phyloP scores from a whole-genome alignment of 495 filamentous ascomycete species.

The Neurospora sp. region DNA sequence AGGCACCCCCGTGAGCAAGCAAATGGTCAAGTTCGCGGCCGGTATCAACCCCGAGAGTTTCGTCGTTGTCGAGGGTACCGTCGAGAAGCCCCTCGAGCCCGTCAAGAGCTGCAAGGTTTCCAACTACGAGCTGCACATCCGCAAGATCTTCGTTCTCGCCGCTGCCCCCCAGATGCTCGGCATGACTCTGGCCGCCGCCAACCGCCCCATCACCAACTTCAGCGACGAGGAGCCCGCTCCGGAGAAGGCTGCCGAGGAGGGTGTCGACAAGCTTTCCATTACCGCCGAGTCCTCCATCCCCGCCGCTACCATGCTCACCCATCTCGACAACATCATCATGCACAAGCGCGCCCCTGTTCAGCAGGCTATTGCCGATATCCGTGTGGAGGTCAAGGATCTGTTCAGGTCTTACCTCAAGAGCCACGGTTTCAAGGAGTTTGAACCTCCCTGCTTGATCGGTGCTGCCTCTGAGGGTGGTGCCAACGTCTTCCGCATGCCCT shows the following conservation, averaged over 20 bases:
- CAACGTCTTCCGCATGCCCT: conserved; percentile 85
- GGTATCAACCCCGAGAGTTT: conserved; percentile 69
- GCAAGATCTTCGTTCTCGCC: conserved; percentile 62
- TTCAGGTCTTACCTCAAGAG: conserved; percentile 71
- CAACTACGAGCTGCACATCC: conserved; percentile 75
- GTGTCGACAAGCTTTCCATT: conserved; percentile 42
- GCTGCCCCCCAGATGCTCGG: conserved; percentile 52
- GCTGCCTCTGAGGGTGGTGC: conserved; percentile 90
- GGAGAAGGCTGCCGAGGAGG: conserved; percentile 35
- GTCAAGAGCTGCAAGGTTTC: conserved; percentile 71
- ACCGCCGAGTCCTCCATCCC: conserved; percentile 40
- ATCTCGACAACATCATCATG: conserved; percentile 81
- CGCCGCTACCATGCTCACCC: conserved; percentile 61
- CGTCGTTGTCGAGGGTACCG: conserved; percentile 68
- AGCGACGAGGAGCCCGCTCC: conserved; percentile 48
- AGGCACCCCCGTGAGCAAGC: conserved; percentile 48
- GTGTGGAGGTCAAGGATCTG: conserved; percentile 67
- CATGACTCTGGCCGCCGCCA: conserved; percentile 59
- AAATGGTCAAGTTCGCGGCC: conserved; percentile 91
- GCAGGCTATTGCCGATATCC: conserved; percentile 73
- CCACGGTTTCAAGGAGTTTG: conserved; percentile 65
- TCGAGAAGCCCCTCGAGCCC: conserved; percentile 71
- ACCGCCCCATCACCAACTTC: conserved; percentile 54
- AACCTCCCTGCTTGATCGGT: conserved; percentile 74
- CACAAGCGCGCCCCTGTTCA: conserved; percentile 82